A percentile compares a stretch with the other conserved stretches of the same genome.
Conservation (phyloP, 2,329 filamentous ascomycete species). For the Lachnellula occidentalis region DNA sequence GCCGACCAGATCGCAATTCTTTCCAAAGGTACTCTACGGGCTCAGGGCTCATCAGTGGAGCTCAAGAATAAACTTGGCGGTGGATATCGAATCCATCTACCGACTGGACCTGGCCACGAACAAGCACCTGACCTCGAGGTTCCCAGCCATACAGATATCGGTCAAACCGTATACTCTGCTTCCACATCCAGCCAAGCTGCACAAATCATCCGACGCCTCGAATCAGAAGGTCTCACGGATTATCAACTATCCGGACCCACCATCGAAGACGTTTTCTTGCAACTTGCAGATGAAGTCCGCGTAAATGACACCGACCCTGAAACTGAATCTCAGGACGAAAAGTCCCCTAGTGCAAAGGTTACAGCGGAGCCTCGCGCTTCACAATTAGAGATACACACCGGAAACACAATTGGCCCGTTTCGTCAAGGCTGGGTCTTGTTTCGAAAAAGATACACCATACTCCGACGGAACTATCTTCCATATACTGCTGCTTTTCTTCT, state of each 20-base stretch:
- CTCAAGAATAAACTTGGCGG: conserved; percentile 78
- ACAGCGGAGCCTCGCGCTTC: conserved; percentile 1
- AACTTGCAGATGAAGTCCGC: conserved; percentile 73
- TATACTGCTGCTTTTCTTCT: conserved; percentile 70
- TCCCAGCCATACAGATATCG: conserved; percentile 55
- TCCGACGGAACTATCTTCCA: conserved; percentile 73
- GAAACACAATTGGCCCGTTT: conserved; percentile 61
- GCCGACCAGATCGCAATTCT: conserved; percentile 86
- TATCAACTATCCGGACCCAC: conserved; percentile 86
- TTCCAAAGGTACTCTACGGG: conserved; percentile 76
- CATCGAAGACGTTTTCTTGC: conserved; percentile 88
- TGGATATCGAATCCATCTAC: conserved; percentile 76
- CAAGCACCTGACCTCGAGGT: conserved; percentile 47
- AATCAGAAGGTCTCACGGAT: conserved; percentile 61
- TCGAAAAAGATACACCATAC: conserved; percentile 68
- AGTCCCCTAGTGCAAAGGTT: conserved; percentile 24
- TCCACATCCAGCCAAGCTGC: conserved; percentile 66
- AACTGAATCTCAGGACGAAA: conserved; percentile 11
- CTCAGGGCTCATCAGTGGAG: conserved; percentile 77
- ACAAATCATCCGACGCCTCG: conserved; percentile 62
- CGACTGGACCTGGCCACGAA: conserved; percentile 48
- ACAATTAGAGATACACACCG: conserved; percentile 56
- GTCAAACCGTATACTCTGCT: conserved; percentile 69
- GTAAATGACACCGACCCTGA: conserved; percentile 38
- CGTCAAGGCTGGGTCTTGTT: conserved; percentile 71